These are phyloP conservation scores for Malus fusca DNA, from an alignment of 306 rosid species.

Conservation along the genomic window DNA sequence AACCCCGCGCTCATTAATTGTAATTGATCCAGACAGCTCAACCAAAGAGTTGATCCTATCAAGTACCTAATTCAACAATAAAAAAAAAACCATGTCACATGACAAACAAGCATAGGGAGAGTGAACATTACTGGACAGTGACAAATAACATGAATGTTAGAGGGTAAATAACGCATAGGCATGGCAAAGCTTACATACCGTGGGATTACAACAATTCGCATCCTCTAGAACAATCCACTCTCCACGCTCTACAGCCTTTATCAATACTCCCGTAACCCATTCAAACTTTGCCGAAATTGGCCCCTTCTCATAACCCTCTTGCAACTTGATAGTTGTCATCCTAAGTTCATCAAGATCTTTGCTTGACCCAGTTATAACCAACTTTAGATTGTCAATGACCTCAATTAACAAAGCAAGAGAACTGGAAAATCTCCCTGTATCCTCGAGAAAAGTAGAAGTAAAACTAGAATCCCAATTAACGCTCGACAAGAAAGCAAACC, in stretches of 20 bases:
- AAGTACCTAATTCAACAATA: constrained; percentile 49
- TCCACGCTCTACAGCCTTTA: constrained; percentile 84
- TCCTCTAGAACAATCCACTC: constrained; percentile 93
- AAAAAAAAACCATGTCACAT: constrained; percentile 1
- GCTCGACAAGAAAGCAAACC: constrained; percentile 44
- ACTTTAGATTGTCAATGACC: constrained; percentile 50
- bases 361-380: constrained; percentile 29
- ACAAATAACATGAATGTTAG: neutral
- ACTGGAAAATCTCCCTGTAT: constrained; percentile 34
- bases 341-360: constrained; percentile 47
- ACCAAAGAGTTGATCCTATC: constrained; percentile 95
- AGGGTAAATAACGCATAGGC: neutral
- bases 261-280: constrained; percentile 74
- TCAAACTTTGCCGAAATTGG: constrained; percentile 66
- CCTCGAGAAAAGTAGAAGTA: constrained; percentile 29
- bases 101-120: neutral
- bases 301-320: constrained; percentile 39
- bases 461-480: constrained; percentile 33
- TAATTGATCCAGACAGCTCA: constrained; percentile 79
- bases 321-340: constrained; percentile 50
- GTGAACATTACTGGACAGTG: neutral
- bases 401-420: constrained; percentile 48
- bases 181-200: constrained; percentile 40
- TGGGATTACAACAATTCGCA: constrained; percentile 91
- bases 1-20: constrained; percentile 76